Evolutionary conservation across 805 yeast genomes (phyloP).

Genomic region (Scheffersomyces lignosus): DNA sequence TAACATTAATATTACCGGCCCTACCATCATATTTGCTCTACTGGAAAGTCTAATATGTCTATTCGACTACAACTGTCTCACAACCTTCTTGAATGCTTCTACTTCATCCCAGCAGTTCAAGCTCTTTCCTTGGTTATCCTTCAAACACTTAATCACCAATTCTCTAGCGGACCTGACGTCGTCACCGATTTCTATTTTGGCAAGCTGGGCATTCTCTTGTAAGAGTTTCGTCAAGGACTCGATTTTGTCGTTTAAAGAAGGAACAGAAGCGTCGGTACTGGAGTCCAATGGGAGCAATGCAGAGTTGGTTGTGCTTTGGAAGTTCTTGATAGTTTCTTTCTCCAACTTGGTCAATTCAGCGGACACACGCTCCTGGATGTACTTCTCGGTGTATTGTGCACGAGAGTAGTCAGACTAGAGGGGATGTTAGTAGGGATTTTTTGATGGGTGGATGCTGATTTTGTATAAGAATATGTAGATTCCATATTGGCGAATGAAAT

Average conservation of each 20-base stretch:
- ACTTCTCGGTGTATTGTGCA: constrained; percentile 65
- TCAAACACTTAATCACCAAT: constrained; percentile 58
- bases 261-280: constrained; percentile 30
- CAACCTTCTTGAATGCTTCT: constrained; percentile 62
- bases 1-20: too few relatives aligned
- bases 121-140: constrained; percentile 60
- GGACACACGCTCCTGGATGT: constrained; percentile 63
- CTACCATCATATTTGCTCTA: too few relatives aligned
- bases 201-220: constrained; percentile 33
- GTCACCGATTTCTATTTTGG: constrained; percentile 33
- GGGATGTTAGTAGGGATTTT: constrained; percentile 8
- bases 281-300: constrained; percentile 35
- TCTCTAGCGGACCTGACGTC: constrained; percentile 48
- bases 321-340: constrained; percentile 48
- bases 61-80: constrained; percentile 50
- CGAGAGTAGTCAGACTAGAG: constrained; percentile 64
- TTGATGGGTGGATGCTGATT: not conserved
- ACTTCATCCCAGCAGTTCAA: constrained; percentile 85
- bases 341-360: constrained; percentile 57
- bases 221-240: constrained; percentile 32
- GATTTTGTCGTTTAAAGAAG: constrained; percentile 42
- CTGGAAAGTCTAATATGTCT: too few relatives aligned
- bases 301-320: constrained; percentile 49
- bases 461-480: too few relatives aligned
- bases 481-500: too few relatives aligned